Percentiles rank a stretch among this genome's conserved stretches.
Conservation (phyloP, 306 rosid species). For the Vicia sativa region DNA sequence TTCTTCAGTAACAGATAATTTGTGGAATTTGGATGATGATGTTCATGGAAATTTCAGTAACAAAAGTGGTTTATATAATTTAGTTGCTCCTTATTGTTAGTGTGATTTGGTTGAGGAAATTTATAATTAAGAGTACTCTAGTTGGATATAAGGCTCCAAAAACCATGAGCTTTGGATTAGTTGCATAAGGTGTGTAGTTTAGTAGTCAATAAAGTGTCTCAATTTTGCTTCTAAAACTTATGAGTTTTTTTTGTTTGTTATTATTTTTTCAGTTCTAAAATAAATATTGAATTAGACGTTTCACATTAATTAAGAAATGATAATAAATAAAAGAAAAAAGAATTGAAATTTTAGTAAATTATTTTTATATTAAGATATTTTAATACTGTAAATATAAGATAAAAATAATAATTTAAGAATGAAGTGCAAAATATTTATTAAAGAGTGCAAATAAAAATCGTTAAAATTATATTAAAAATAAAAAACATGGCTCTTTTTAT, state of each 20-base stretch:
- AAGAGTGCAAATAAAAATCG: too few species aligned
- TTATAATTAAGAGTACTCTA: background rate
- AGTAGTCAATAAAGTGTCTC: conserved; percentile 42
- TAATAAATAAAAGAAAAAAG: too few species aligned
- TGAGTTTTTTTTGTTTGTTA: conserved; percentile 2
- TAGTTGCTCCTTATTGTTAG: conserved; percentile 67
- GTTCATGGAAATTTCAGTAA: conserved; percentile 51
- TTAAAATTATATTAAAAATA: too few species aligned
- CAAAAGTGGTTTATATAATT: conserved; percentile 54
- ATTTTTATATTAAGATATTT: too few species aligned
- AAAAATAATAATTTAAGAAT: too few species aligned
- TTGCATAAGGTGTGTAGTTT: conserved; percentile 42
- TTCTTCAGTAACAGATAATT: conserved; percentile 61
- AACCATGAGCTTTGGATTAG: conserved; percentile 44
- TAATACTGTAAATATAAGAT: too few species aligned
- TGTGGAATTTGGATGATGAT: conserved; percentile 80
- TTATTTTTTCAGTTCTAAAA: too few species aligned
- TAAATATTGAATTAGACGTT: too few species aligned
- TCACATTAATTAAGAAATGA: too few species aligned
- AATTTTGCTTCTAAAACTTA: conserved; percentile 33
- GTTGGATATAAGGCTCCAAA: conserved; percentile 43
- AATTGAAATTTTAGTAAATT: too few species aligned
- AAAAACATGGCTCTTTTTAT: too few species aligned
- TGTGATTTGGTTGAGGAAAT: conserved; percentile 8
- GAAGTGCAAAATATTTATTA: too few species aligned